These are phyloP conservation scores for Theileria annulata DNA, from an alignment of 169 alveolate species.

Conservation along the genomic window DNA sequence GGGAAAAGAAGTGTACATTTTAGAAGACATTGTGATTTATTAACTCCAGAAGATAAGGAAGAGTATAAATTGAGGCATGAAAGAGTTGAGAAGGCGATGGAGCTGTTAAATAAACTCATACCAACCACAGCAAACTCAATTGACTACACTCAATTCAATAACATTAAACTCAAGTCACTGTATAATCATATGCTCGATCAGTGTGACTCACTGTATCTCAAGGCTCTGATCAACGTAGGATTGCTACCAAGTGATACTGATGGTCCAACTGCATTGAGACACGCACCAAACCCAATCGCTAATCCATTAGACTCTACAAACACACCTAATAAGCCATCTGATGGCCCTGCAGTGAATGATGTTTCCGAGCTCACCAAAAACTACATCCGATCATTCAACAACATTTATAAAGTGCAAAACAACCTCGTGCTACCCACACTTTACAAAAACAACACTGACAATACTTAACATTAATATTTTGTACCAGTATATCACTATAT, in stretches of 20 bases:
- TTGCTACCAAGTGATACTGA: conserved; percentile 1
- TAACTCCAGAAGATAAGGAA: conserved; percentile 71
- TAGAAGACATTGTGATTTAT: conserved; percentile 75
- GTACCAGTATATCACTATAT: background rate
- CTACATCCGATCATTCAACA: conserved; percentile 16
- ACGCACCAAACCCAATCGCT: background rate
- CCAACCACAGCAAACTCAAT: conserved; percentile 27
- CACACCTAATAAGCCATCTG: background rate
- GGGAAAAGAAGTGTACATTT: conserved; percentile 71
- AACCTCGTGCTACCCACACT: background rate
- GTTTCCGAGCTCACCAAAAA: conserved; percentile 7
- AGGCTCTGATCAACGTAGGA: conserved; percentile 21
- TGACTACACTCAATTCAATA: conserved; percentile 51
- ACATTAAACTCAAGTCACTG: conserved; percentile 66
- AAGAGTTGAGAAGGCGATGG: conserved; percentile 33
- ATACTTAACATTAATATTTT: conserved; percentile 10
- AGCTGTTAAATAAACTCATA: conserved; percentile 3
- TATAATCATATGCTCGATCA: conserved; percentile 67
- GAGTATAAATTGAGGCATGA: conserved; percentile 72
- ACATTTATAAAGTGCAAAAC: background rate
- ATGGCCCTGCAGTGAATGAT: conserved; percentile 7
- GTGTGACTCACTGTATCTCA: conserved; percentile 18
- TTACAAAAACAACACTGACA: conserved; percentile 13
- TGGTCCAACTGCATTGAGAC: conserved; percentile 6
- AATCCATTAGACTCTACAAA: background rate